Evolutionary conservation across 176 grass and related monocot species (phyloP).

Genomic region (Urochloa ruziziensis): DNA sequence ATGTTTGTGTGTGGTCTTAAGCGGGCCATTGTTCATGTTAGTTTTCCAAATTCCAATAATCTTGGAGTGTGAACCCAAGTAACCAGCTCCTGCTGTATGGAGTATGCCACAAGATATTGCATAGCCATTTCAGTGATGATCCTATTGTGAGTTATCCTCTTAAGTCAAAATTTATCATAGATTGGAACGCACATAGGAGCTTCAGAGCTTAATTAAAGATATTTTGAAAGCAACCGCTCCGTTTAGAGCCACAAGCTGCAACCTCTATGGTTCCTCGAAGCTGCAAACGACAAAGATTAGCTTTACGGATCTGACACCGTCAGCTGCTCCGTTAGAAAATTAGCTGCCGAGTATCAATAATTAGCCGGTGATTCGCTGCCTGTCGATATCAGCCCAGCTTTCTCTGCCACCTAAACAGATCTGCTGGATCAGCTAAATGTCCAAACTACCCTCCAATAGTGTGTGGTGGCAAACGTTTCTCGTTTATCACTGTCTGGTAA

Average conservation of each 20-base stretch:
- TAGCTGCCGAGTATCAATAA: conserved; percentile 21
- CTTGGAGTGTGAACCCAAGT: neutral
- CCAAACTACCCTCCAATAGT: conserved; percentile 11
- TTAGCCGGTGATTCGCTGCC: conserved; percentile 28
- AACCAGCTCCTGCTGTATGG: neutral
- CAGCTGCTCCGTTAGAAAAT: conserved; percentile 7
- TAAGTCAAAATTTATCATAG: conserved; percentile 15
- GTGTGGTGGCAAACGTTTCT: neutral
- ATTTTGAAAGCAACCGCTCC: conserved; percentile 24
- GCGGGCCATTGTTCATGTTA: too few species aligned
- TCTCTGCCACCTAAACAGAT: conserved; percentile 14
- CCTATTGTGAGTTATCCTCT: neutral
- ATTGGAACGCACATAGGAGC: neutral
- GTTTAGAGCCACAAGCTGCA: neutral
- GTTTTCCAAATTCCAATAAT: neutral
- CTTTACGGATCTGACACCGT: conserved; percentile 37
- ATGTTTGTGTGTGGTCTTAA: too few species aligned
- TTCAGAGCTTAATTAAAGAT: neutral
- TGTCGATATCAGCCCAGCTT: neutral
- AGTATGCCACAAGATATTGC: neutral
- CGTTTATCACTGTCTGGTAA: neutral
- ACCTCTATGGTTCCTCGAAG: conserved; percentile 7
- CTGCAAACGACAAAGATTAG: conserved; percentile 46
- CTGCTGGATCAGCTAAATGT: neutral
- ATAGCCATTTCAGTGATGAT: neutral